Conservation (phyloP, 2,329 filamentous ascomycete species). For the Chrysosporium keratinophilum region DNA sequence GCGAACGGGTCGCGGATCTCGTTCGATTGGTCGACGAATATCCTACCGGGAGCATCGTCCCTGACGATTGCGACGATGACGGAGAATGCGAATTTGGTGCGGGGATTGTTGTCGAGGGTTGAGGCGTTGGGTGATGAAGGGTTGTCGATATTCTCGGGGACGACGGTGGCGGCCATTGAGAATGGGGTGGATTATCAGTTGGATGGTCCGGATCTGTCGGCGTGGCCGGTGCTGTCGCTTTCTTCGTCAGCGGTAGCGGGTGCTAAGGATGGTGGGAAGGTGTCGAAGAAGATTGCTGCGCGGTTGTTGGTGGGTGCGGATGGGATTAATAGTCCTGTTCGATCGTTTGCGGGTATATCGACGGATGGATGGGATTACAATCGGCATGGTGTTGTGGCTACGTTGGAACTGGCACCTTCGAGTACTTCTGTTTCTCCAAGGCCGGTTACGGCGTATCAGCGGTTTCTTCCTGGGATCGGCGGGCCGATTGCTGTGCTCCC, state of each 20-base stretch:
- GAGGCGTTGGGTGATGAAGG: slow-evolving; percentile 50
- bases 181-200: slow-evolving; percentile 55
- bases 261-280: slow-evolving; percentile 15
- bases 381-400: slow-evolving; percentile 83
- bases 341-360: slow-evolving; percentile 75
- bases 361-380: slow-evolving; percentile 89
- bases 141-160: slow-evolving; percentile 62
- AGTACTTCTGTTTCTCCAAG: slow-evolving; percentile 25
- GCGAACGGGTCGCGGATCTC: slow-evolving; percentile 76
- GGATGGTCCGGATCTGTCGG: slow-evolving; percentile 62
- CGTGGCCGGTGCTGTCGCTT: slow-evolving; percentile 78
- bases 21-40: slow-evolving; percentile 59
- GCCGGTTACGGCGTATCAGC: slow-evolving; percentile 76
- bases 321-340: slow-evolving; percentile 86
- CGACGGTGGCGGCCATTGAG: slow-evolving; percentile 67
- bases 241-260: slow-evolving; percentile 48
- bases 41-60: slow-evolving; percentile 29
- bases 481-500: slow-evolving; percentile 88
- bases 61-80: slow-evolving; percentile 86
- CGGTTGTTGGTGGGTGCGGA: slow-evolving; percentile 86
- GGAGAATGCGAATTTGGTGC: slow-evolving; percentile 83
- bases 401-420: slow-evolving; percentile 55
- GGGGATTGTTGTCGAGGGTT: slow-evolving; percentile 62
- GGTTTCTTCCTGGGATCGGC: slow-evolving; percentile 68
- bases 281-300: slow-evolving; percentile 51